phyloP scores from a whole-genome alignment of 768 basidiomycete species.

The Boletus sensibilis region DNA sequence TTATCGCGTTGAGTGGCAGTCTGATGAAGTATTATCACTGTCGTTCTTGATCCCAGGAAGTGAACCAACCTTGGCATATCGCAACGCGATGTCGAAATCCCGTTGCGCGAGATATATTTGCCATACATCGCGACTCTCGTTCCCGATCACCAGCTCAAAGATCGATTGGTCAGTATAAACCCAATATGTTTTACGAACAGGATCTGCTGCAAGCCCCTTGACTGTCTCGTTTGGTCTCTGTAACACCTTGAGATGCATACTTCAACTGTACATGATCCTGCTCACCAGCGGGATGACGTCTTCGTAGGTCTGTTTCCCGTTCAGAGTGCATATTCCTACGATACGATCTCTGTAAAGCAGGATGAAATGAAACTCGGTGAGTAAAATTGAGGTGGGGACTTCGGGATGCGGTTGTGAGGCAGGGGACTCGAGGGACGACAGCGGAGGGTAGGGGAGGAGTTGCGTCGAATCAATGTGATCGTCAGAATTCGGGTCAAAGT shows the following conservation, averaged over 20 bases:
- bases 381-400: conserved; percentile 69
- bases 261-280: not conserved
- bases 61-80: conserved; percentile 71
- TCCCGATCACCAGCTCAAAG: conserved; percentile 80
- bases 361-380: conserved; percentile 93
- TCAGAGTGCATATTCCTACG: conserved; percentile 72
- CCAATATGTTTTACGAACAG: conserved; percentile 90
- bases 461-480: conserved; percentile 76
- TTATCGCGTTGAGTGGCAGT: conserved; percentile 84
- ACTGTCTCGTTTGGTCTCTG: conserved; percentile 78
- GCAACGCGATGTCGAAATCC: conserved; percentile 74
- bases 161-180: conserved; percentile 86
- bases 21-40: conserved; percentile 39
- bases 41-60: not conserved
- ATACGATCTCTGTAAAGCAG: conserved; percentile 80
- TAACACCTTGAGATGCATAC: conserved; percentile 4
- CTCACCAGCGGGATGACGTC: conserved; percentile 78
- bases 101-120: conserved; percentile 79
- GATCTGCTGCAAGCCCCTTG: conserved; percentile 77
- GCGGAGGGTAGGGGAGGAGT: conserved; percentile 71
- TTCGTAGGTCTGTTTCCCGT: conserved; percentile 81
- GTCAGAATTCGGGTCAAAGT: conserved; percentile 66
- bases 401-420: conserved; percentile 29
- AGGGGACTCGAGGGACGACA: conserved; percentile 30
- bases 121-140: conserved; percentile 96